Evolutionary conservation across 1,284 basidiomycete genomes (phyloP).

Genomic region (Cryptococcus sp.): DNA sequence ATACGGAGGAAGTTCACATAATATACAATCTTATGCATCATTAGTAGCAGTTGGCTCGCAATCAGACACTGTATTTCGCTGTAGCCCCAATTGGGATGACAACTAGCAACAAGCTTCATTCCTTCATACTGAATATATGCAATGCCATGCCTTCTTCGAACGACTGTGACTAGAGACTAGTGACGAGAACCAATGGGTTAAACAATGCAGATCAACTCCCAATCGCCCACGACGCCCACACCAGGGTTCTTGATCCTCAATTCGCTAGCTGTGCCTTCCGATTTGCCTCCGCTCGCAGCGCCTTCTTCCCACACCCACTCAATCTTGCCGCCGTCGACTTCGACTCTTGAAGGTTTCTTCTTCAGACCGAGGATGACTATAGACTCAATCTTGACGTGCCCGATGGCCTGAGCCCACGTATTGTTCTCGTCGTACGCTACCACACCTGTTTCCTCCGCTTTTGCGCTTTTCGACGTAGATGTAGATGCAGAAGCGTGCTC

Average conservation of each 20-base stretch:
- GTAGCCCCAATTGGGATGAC: no score
- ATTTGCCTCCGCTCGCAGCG: conserved; percentile 58
- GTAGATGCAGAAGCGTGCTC: not conserved
- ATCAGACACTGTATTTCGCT: no score
- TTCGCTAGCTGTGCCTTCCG: conserved; percentile 65
- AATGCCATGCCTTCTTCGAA: no score
- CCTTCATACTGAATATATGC: no score
- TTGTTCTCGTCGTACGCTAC: conserved; percentile 58
- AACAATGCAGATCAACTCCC: conserved; percentile 56
- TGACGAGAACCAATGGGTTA: not conserved
- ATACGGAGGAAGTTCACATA: no score
- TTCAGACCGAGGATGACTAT: conserved; percentile 74
- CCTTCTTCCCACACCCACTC: conserved; percentile 62
- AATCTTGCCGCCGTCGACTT: conserved; percentile 54
- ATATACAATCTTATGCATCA: no score
- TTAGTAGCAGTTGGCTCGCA: no score
- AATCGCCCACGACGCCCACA: conserved; percentile 66
- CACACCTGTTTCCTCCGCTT: conserved; percentile 46
- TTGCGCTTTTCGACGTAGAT: conserved; percentile 23
- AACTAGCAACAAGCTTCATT: no score
- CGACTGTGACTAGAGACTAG: no score
- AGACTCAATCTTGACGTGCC: conserved; percentile 73
- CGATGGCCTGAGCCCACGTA: conserved; percentile 66
- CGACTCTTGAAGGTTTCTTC: conserved; percentile 61
- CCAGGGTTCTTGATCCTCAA: conserved; percentile 77